Conservation (phyloP, 2,329 filamentous ascomycete species). For the Epichloe gansuensis region DNA sequence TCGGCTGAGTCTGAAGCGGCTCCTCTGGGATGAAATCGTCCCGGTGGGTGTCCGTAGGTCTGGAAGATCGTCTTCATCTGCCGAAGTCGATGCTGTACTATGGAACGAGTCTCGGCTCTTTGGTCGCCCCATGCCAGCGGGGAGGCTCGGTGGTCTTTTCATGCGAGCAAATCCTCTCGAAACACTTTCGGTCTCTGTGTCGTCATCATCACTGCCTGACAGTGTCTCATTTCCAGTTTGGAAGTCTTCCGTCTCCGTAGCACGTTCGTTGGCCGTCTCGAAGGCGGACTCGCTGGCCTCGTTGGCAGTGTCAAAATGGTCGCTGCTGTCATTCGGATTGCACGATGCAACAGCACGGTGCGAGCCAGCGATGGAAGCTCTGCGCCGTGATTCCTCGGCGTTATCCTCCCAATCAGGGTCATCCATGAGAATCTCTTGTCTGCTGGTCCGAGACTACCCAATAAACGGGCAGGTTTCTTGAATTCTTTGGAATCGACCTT, state of each 20-base stretch:
- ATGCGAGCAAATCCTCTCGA: conserved; percentile 31
- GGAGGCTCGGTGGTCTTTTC: conserved; percentile 29
- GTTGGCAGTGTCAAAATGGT: conserved; percentile 71
- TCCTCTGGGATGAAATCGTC: conserved; percentile 51
- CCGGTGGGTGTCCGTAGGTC: conserved; percentile 50
- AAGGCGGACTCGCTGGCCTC: conserved; percentile 58
- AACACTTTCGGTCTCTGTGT: conserved; percentile 77
- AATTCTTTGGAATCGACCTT: conserved; percentile 54
- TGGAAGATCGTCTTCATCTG: conserved; percentile 52
- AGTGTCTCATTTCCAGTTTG: conserved; percentile 80
- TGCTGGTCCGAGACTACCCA: conserved; percentile 66
- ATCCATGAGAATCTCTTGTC: conserved; percentile 67
- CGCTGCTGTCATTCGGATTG: conserved; percentile 39
- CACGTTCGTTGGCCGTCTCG: conserved; percentile 63
- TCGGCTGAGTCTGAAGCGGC: conserved; percentile 60
- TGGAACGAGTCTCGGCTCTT: conserved; percentile 57
- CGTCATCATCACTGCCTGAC: conserved; percentile 63
- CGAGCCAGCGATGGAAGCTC: conserved; percentile 12
- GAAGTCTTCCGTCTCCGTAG: conserved; percentile 87
- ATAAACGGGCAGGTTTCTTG: conserved; percentile 67
- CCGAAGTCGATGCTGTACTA: conserved; percentile 82
- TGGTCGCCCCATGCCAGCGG: conserved; percentile 27
- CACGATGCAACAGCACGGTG: conserved; percentile 7
- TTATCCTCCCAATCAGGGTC: conserved; percentile 90
- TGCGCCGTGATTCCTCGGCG: conserved; percentile 17